Conservation (phyloP, 306 rosid species). For the Quercus gilva region DNA sequence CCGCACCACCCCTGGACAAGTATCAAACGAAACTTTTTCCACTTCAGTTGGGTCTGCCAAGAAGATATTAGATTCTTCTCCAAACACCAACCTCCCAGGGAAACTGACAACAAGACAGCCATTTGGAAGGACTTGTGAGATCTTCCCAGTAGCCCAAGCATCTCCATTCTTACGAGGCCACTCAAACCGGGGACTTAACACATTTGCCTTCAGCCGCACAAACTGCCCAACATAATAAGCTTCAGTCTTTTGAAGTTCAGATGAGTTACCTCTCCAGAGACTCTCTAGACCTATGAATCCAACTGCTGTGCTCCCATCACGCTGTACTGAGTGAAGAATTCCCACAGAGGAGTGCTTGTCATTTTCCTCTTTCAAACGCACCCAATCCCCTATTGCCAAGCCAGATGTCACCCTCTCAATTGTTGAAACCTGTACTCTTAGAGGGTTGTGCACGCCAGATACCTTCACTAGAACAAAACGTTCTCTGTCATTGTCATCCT, state of each 20-base stretch:
- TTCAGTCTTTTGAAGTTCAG: slow-evolving; percentile 71
- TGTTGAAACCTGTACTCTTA: slow-evolving; percentile 54
- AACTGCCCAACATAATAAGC: slow-evolving; percentile 71
- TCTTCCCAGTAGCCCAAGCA: slow-evolving; percentile 64
- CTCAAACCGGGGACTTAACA: slow-evolving; percentile 67
- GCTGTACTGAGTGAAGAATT: slow-evolving; percentile 65
- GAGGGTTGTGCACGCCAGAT: slow-evolving; percentile 73
- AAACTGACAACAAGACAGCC: slow-evolving; percentile 79
- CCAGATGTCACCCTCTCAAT: slow-evolving; percentile 75
- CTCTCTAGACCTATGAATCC: slow-evolving; percentile 77
- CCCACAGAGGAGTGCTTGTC: slow-evolving; percentile 78
- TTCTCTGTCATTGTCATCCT: slow-evolving; percentile 40
- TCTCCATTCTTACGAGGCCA: slow-evolving; percentile 70
- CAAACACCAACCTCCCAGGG: slow-evolving; percentile 65
- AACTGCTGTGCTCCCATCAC: slow-evolving; percentile 55
- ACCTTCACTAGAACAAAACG: slow-evolving; percentile 68
- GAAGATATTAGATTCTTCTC: slow-evolving; percentile 47
- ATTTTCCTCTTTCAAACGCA: slow-evolving; percentile 52
- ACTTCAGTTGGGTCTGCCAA: slow-evolving; percentile 94
- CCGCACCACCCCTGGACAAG: slow-evolving; percentile 65
- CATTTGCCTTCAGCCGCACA: slow-evolving; percentile 57
- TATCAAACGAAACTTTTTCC: slow-evolving; percentile 56
- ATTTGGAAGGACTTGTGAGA: slow-evolving; percentile 77
- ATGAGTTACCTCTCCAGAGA: slow-evolving; percentile 74
- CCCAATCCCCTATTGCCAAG: slow-evolving; percentile 81